A percentile compares a stretch with the other conserved stretches of the same genome.
Evolutionary conservation across 2,329 filamentous ascomycete species (phyloP).

Genomic region (Aureobasidium sp.): DNA sequence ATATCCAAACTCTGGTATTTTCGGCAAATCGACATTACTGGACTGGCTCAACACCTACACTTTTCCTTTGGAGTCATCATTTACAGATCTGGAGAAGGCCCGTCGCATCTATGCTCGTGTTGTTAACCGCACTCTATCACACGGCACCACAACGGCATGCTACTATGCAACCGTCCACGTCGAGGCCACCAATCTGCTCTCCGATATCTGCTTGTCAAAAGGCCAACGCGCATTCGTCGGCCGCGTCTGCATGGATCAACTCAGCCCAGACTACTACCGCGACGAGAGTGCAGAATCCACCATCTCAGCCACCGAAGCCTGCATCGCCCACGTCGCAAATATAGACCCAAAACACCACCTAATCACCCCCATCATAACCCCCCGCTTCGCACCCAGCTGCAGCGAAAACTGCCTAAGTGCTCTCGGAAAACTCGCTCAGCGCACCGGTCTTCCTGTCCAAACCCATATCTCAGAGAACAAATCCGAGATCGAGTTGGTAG

Average conservation of each 20-base stretch:
- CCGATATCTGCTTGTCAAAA: constrained; percentile 65
- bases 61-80: constrained; percentile 80
- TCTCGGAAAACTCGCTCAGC: constrained; percentile 56
- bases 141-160: constrained; percentile 89
- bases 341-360: constrained; percentile 60
- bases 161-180: constrained; percentile 92
- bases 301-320: constrained; percentile 41
- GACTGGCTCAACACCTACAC: constrained; percentile 94
- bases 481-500: constrained; percentile 64
- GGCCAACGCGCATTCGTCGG: constrained; percentile 90
- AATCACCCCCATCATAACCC: constrained; percentile 72
- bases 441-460: constrained; percentile 63
- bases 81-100: constrained; percentile 56
- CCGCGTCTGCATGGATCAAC: constrained; percentile 86
- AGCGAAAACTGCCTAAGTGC: constrained; percentile 46
- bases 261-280: constrained; percentile 69
- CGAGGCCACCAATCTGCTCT: constrained; percentile 77
- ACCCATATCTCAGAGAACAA: constrained; percentile 86
- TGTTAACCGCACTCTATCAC: constrained; percentile 69
- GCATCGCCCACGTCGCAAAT: constrained; percentile 48
- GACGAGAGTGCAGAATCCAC: constrained; percentile 58
- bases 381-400: constrained; percentile 52
- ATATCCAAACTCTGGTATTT: constrained; percentile 89
- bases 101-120: constrained; percentile 66
- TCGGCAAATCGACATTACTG: constrained; percentile 84